Base-by-base conservation (phyloP, 306 rosid species). In the Herpetospermum pedunculosum region DNA sequence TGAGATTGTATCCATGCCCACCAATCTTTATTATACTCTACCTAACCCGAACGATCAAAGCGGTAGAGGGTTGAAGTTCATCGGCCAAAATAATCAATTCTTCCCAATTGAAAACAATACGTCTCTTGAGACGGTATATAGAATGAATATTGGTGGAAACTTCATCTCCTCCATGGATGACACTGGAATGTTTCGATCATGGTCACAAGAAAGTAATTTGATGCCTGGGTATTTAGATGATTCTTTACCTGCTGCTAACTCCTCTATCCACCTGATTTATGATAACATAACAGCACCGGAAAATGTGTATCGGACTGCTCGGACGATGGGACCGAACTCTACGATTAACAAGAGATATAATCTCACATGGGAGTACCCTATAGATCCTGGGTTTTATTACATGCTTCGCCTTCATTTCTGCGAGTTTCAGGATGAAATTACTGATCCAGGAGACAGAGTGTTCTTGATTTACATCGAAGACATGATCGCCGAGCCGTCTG, bases 351-450 rank as follows among this genome's bases (percentile, higher is more conserved):
- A 25, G 25, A 4, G 52, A 23, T 52, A 73, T 75, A 80, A 71
- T 1, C 76, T 83, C 5, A 80, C 80, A 1, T 80, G 87, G 87
- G 15, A 18, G 8, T 83, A 55, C 43, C 65, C 78, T 11, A 52
- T 83, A 0, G 78, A 84, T 64, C 16, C 73, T n/a, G 68, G 21
- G 4, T 81, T 78, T 23, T 0, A 2, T 21, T 80, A 78, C 78
- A 43, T 80, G 58, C 55, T 84, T 19, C 79, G 84, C 25, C 54
- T 83, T 2, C 84, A 83, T 28, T 83, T 80, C 46, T 83, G 80
- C 48, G 59, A 80, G 76, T 44, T 77, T 5, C 8, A 57, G 1
- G 0, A 3, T 8, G 48, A 25, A 1, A 21, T 82, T 0, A 8
- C 2, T 1, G 0, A 1, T 2, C 0, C 0, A 0, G 19, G 6